These are phyloP conservation scores for Pittosporum tobira DNA, from an alignment of 129 eudicot species.

Conservation along the genomic window DNA sequence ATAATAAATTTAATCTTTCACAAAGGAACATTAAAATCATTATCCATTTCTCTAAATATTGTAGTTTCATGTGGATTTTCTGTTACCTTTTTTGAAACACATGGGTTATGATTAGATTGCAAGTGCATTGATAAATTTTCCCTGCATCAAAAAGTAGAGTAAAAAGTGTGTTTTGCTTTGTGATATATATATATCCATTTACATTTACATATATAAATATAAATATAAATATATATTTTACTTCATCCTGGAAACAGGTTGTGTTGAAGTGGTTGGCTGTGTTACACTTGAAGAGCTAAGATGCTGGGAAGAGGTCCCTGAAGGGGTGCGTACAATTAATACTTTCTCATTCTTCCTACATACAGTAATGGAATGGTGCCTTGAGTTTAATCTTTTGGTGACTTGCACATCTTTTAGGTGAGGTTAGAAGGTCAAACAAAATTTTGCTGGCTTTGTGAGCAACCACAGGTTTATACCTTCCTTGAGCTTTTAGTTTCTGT, in stretches of 20 bases:
- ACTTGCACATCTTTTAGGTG: constrained; percentile 31
- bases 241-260: constrained; percentile 41
- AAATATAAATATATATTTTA: too few species aligned
- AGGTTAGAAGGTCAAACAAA: constrained; percentile 80
- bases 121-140: neutral
- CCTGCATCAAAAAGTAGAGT: neutral
- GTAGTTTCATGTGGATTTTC: neutral
- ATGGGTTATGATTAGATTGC: too few species aligned
- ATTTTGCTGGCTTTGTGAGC: constrained; percentile 91
- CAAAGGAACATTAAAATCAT: neutral
- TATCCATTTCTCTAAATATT: neutral
- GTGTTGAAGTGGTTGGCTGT: constrained; percentile 93
- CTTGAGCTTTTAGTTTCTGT: neutral
- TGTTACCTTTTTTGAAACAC: too few species aligned
- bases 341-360: neutral
- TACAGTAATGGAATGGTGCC: too few species aligned
- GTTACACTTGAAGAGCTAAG: constrained; percentile 68
- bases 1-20: too few species aligned
- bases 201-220: too few species aligned
- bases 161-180: constrained; percentile 10
- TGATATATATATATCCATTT: too few species aligned
- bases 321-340: constrained; percentile 43
- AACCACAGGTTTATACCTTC: constrained; percentile 57
- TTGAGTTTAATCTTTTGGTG: neutral
- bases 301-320: constrained; percentile 76